Base-by-base conservation (phyloP, 2,329 filamentous ascomycete species). In the Aspergillus eucalypticola region DNA sequence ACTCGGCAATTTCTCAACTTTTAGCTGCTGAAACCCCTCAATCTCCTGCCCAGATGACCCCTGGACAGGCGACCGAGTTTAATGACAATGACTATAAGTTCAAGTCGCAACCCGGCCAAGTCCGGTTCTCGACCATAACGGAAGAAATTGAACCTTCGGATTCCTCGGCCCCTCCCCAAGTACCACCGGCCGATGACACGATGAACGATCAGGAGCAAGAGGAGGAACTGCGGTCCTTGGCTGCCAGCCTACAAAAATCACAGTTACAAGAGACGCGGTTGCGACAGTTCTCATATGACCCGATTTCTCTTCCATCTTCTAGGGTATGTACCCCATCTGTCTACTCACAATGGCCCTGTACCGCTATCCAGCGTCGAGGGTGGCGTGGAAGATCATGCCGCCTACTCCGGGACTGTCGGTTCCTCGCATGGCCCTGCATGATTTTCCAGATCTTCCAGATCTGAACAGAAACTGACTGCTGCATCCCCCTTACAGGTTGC, bases 201-300 rank as follows among this genome's bases (percentile, higher is more conserved):
- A 27, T 15, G 51, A 60, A 71, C 60, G 71, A 72, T 54, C 67
- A 67, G 55, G 74, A 67, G 54, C 69, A 73, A 19, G 80, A 84
- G 66, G 88, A 91, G 59, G 85, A 93, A 71, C 81, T 96, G 59
- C 86, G 85, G 66, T 87, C 87, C 61, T 80, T 96, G 62, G 88
- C 90, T 54, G 86, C 87, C 67, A 88, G 86, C 23, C 81, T 96
- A 25, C 89, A 92, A 65, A 86, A 87, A 63, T 84, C 88, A 50
- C 87, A 89, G 68, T 83, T 96, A 62, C 93, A 97, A 78, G 89
- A 93, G 69, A 85, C 87, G 59, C 87, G 93, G 64, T 86, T 96
- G 82, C 90, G 90, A 73, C 91, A 92, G 73, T 96, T 92, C 77
- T 88, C 90, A 46, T 98, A 93, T 71, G 93, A 97, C 74, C 89